Percentiles rank a stretch among this genome's conserved stretches.
Evolutionary conservation across 2,329 filamentous ascomycete species (phyloP).

Genomic region (Huntiella omanensis): DNA sequence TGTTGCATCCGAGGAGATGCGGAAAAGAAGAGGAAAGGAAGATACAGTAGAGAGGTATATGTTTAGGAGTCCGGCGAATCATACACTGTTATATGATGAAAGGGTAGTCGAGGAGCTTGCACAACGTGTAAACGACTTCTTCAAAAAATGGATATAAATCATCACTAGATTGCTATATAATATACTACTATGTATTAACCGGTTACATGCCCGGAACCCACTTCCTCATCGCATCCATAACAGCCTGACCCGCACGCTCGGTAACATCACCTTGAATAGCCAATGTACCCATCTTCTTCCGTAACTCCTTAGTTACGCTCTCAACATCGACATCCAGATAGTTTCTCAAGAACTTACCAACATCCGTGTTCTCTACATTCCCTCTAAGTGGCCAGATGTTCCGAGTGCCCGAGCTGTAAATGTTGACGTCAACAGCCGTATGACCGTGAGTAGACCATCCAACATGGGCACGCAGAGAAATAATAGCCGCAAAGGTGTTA

Average conservation of each 20-base stretch:
- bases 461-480: constrained; percentile 71
- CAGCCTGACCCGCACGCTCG: constrained; percentile 6
- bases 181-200: background rate
- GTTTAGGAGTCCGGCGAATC: constrained; percentile 59
- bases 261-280: constrained; percentile 1
- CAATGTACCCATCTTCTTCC: constrained; percentile 25
- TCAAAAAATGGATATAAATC: background rate
- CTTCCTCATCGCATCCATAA: constrained; percentile 8
- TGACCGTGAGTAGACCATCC: constrained; percentile 94
- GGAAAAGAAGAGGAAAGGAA: constrained; percentile 9
- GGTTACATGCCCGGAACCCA: constrained; percentile 8
- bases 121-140: constrained; percentile 35
- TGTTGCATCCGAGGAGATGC: constrained; percentile 33
- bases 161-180: constrained; percentile 13
- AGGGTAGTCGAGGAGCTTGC: constrained; percentile 52
- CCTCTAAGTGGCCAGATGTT: constrained; percentile 48
- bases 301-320: constrained; percentile 56
- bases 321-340: constrained; percentile 71
- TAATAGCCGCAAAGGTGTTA: constrained; percentile 57
- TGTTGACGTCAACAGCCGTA: constrained; percentile 85
- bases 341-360: constrained; percentile 61
- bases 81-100: constrained; percentile 69
- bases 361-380: constrained; percentile 88
- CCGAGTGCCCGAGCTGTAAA: constrained; percentile 62
- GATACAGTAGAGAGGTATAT: constrained; percentile 48